Evolutionary conservation across 2,329 filamentous ascomycete genomes (phyloP).

Genomic region (Metarhizium rileyi): DNA sequence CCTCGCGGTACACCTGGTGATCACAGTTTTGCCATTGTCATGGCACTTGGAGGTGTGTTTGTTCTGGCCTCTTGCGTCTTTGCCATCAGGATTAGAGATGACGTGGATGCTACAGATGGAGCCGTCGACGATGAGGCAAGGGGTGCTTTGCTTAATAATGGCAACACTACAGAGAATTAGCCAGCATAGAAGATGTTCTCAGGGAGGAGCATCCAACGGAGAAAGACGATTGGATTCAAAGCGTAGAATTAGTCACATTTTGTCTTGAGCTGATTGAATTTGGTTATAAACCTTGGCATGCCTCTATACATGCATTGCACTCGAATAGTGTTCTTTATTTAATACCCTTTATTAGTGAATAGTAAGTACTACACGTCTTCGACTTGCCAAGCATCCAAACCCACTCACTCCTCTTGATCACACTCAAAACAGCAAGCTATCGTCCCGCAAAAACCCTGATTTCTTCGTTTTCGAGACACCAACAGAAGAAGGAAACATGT

Average conservation of each 20-base stretch:
- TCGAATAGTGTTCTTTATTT: neutral
- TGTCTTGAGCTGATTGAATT: neutral
- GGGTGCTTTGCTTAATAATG: slow-evolving; percentile 1
- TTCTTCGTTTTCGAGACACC: too few species aligned
- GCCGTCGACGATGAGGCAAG: slow-evolving; percentile 31
- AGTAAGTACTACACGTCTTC: too few species aligned
- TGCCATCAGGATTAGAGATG: slow-evolving; percentile 57
- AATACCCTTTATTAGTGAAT: neutral
- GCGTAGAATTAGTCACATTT: neutral
- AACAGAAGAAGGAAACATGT: too few species aligned
- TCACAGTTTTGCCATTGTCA: slow-evolving; percentile 75
- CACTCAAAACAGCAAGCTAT: neutral
- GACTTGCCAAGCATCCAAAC: neutral
- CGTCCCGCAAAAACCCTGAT: neutral
- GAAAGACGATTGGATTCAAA: neutral
- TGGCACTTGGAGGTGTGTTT: slow-evolving; percentile 73
- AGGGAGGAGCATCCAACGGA: too few species aligned
- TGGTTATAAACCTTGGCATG: neutral
- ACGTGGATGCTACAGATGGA: slow-evolving; percentile 30
- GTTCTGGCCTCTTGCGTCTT: slow-evolving; percentile 69
- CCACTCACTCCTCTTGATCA: too few species aligned
- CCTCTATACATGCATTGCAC: neutral
- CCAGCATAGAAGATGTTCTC: neutral
- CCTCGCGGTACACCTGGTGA: slow-evolving; percentile 77
- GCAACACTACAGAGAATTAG: neutral